Base-by-base conservation (phyloP, 1,284 basidiomycete genomes). In the Ustilago hordei region DNA sequence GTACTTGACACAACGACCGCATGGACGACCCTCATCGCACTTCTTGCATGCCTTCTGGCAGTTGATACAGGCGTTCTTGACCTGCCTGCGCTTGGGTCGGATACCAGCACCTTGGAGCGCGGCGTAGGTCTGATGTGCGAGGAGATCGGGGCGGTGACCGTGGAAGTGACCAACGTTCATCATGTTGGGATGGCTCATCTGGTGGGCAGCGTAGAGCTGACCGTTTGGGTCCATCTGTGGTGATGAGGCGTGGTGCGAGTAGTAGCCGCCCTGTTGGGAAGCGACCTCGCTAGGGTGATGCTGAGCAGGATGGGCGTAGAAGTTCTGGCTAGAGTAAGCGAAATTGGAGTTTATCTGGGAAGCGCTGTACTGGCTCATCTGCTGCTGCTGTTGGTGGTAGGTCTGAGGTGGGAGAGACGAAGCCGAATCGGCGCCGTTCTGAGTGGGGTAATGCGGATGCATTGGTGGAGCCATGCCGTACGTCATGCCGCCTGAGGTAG, bases 11-110 rank as follows among this genome's bases (percentile, higher is more conserved):
- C 93, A 94, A 76, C 93, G 91, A 75, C 92, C 90, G 86, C 93
- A 94, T 69, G 93, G 93, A 67, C 93, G 89, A 69, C 91, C 92
- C 81, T 93, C 92, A 87, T 94, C 93, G 86, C 93, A 94, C 87
- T 93, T 93, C 89, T 94, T 94, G 89, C 93, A 94, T 1, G 93
- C 92, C 86, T 92, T 93, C 87, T 94, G 93, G 85, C 93, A 94
- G 81, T 93, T 92, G 54, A 92, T 93, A 87, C 93, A 94, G 61
- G 93, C 93, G 80, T 93, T 94, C 90, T 94, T 94, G 88, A 94
- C 93, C 85, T 94, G 93, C 70, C 91, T 89, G 78, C 93, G 92
- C 87, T 94, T 94, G 47, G 80, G 61, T 9, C 78, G 78, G 34
- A 80, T 63, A 35, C 67, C 74, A 9, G 59, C 69, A 17, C 57